Evolutionary conservation across 306 rosid genomes (phyloP).

Genomic region (Quercus rubra): DNA sequence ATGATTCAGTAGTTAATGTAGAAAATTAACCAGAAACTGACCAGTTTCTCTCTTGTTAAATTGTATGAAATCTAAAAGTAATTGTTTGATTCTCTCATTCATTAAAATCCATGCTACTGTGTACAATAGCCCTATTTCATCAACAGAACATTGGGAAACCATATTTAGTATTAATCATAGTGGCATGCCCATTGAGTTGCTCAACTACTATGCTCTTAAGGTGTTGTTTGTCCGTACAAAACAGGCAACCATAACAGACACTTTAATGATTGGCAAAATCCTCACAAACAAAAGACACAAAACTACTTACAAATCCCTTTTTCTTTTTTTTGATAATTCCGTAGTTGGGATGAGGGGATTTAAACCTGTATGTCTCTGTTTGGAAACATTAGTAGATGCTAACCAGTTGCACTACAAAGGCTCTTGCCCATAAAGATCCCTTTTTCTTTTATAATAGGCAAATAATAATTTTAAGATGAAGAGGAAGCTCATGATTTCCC

Average conservation of each 20-base stretch:
- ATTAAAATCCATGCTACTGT: no score
- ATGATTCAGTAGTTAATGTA: background rate
- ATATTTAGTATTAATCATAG: background rate
- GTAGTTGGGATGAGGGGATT: no score
- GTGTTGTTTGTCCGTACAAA: background rate
- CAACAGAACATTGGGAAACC: background rate
- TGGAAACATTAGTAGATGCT: no score
- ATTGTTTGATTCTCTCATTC: no score
- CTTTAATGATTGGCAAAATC: background rate
- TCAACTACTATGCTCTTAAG: background rate
- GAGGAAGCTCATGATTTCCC: background rate
- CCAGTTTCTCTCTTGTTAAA: background rate
- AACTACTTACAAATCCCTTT: background rate
- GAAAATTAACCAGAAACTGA: background rate
- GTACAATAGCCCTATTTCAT: background rate
- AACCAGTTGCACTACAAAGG: no score
- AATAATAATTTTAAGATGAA: background rate
- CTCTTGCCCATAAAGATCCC: background rate
- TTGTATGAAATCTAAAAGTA: no score
- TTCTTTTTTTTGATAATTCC: no score
- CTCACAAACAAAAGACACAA: background rate
- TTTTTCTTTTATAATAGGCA: background rate
- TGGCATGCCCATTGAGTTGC: background rate
- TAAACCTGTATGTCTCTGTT: no score
- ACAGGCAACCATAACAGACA: background rate